Evolutionary conservation across 164 flowering plant species (phyloP).

Genomic region (Vitis labrusca): DNA sequence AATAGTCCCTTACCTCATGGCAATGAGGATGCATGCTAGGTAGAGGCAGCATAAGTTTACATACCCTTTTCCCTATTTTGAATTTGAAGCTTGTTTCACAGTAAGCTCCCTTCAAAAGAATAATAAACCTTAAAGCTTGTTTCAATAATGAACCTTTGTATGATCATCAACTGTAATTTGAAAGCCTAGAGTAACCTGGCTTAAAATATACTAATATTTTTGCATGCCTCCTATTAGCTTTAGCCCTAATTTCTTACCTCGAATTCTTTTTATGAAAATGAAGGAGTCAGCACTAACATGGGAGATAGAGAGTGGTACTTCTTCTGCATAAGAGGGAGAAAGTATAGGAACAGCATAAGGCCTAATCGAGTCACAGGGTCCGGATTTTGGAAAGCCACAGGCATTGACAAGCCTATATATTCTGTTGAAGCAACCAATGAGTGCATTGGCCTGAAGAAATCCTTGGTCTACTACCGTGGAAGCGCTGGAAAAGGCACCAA

Average conservation of each 20-base stretch:
- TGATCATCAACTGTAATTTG: too few species aligned
- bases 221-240: neutral
- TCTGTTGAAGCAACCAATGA: slow-evolving; percentile 18
- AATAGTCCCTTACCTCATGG: too few species aligned
- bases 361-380: slow-evolving; percentile 50
- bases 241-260: too few species aligned
- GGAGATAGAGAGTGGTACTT: slow-evolving; percentile 42
- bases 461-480: slow-evolving; percentile 80
- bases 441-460: slow-evolving; percentile 82
- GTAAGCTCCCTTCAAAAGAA: too few species aligned
- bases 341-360: slow-evolving; percentile 45
- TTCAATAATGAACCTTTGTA: too few species aligned
- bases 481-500: slow-evolving; percentile 90
- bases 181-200: too few species aligned
- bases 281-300: slow-evolving; percentile 16
- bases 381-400: slow-evolving; percentile 55
- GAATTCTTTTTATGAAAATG: neutral
- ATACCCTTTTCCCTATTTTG: too few species aligned
- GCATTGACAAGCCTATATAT: slow-evolving; percentile 41
- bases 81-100: too few species aligned
- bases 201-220: neutral
- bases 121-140: too few species aligned
- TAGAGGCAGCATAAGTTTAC: too few species aligned
- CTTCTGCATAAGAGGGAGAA: slow-evolving; percentile 44
- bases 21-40: too few species aligned